These are phyloP conservation scores for Aspergillus indologenus DNA, from an alignment of 495 filamentous ascomycete species.

Conservation along the genomic window DNA sequence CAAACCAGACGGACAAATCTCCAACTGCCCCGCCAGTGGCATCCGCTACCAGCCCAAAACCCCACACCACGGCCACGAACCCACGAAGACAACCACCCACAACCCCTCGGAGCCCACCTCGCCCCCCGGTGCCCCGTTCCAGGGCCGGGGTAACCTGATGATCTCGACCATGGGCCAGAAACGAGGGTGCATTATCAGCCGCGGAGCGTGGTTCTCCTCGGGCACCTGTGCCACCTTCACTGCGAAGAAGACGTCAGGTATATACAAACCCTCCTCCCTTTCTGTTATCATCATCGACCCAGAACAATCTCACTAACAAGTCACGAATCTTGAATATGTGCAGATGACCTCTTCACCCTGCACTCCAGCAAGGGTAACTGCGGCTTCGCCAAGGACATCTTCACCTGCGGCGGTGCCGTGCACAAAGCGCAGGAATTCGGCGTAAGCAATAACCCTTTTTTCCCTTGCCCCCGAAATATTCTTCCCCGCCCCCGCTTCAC, in stretches of 20 bases:
- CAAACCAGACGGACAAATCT: slow-evolving; percentile 54
- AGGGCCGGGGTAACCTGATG: slow-evolving; percentile 58
- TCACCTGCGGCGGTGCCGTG: slow-evolving; percentile 51
- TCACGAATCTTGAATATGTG: no score
- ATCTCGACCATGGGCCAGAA: slow-evolving; percentile 49
- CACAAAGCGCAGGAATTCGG: slow-evolving; percentile 42
- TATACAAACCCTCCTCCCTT: neutral
- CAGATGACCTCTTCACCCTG: slow-evolving; percentile 56
- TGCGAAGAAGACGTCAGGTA: slow-evolving; percentile 46
- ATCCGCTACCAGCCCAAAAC: slow-evolving; percentile 69
- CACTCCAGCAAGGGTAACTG: slow-evolving; percentile 59
- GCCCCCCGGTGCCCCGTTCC: slow-evolving; percentile 43
- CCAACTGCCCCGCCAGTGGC: slow-evolving; percentile 57
- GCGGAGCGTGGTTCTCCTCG: slow-evolving; percentile 64
- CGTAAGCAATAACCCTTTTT: slow-evolving; percentile 28
- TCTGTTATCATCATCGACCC: neutral
- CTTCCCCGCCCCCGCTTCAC: slow-evolving; percentile 9
- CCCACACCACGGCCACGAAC: slow-evolving; percentile 25
- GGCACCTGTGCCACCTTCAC: slow-evolving; percentile 71
- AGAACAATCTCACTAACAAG: no score
- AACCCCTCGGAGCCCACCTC: slow-evolving; percentile 35
- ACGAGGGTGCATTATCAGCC: slow-evolving; percentile 68
- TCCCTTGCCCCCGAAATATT: no score
- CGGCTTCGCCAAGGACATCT: slow-evolving; percentile 41
- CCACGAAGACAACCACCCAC: slow-evolving; percentile 32